Base-by-base conservation (phyloP, 2,329 filamentous ascomycete genomes). In the Talaromyces sp. region DNA sequence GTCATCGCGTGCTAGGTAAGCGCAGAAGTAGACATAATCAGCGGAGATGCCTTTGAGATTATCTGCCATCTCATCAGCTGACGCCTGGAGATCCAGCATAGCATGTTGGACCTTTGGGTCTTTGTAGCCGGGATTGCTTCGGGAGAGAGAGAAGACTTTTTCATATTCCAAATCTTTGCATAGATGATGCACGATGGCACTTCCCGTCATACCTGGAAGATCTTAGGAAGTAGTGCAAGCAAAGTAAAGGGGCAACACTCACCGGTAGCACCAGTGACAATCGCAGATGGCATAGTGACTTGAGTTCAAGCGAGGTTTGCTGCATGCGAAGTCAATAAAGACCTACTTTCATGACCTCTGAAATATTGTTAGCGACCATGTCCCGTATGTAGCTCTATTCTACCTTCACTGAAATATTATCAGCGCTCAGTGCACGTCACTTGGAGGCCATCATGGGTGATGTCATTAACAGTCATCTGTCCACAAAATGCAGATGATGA, bases 21-120 rank as follows among this genome's bases (percentile, higher is more conserved):
- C 79, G 52, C 74, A 73, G 69, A 80, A 80, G 67, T 75, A 80
- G 62, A 81, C 68, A 56, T 79, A 76, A 40, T 79, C 77, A 3
- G 67, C 77, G 5, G 71, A 66, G 1, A 79, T 66, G 21, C 70
- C 71, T 5, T 71, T 46, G 3, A 80, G 69, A n/a, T 72, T 67
- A 9, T 72, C 69, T 12, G 76, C 75, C 73, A 80, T 78, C 0
- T 73, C 68, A 1, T 75, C 65, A 5, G 73, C 67, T 4, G 70
- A 69, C 1, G 66, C 67, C 37, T 71, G 71, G 1, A 80, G 73
- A 63, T 80, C 77, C 12, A 80, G 67, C 31, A 71, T 68, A 37
- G 71, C 70, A 66, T 80, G 76, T 12, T 75, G 68, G 48, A 80
- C 69, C 44, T 75, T 77, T 0, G 71, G 64, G 1, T 74, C 65